phyloP scores from a whole-genome alignment of 176 grass and related monocot species.

The Raddia distichophylla region DNA sequence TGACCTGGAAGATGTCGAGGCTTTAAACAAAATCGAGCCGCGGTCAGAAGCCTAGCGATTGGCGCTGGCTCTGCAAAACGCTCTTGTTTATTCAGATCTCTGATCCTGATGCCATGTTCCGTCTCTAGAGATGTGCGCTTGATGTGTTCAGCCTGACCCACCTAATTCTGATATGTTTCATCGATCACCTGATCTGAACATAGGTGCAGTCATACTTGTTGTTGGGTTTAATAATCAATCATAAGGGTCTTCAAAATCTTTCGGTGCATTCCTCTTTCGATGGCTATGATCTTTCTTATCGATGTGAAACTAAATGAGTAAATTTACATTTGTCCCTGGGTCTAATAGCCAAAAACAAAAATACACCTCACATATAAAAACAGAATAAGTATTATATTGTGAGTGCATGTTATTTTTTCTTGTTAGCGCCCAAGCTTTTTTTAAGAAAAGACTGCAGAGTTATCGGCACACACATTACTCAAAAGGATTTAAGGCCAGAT shows the following conservation, averaged over 20 bases:
- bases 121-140: constrained; percentile 56
- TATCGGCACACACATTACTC: too few relatives aligned
- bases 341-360: too few relatives aligned
- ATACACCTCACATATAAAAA: too few relatives aligned
- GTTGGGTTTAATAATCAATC: not conserved
- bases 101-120: constrained; percentile 46
- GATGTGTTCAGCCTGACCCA: constrained; percentile 41
- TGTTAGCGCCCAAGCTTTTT: too few relatives aligned
- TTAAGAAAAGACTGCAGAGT: too few relatives aligned
- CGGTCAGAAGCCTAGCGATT: constrained; percentile 30
- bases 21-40: constrained; percentile 23
- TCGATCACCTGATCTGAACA: constrained; percentile 25
- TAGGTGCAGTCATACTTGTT: constrained; percentile 28
- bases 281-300: not conserved
- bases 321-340: too few relatives aligned
- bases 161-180: constrained; percentile 34
- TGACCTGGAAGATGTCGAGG: constrained; percentile 47
- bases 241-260: constrained; percentile 8
- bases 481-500: too few relatives aligned
- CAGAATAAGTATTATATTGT: too few relatives aligned
- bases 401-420: too few relatives aligned
- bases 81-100: not conserved
- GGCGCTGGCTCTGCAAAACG: constrained; percentile 28
- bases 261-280: constrained; percentile 17
- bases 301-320: not conserved